Conservation (phyloP, 495 filamentous ascomycete species). For the Ramalina intermedia region DNA sequence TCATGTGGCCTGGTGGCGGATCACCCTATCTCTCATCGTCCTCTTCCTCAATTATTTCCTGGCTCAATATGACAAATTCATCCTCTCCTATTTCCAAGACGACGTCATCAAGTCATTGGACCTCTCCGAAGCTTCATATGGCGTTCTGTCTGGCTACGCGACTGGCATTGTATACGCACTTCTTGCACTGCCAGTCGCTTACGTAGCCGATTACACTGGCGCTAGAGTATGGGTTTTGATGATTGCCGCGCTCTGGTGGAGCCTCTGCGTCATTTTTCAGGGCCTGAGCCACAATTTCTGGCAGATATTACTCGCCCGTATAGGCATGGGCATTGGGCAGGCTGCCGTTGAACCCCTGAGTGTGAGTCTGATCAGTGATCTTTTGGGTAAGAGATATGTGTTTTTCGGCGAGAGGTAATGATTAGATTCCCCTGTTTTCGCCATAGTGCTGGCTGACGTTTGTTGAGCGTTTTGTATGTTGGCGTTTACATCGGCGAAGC, state of each 20-base stretch:
- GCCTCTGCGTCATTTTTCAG: constrained; percentile 21
- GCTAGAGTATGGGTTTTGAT: constrained; percentile 19
- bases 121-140: constrained; percentile 13
- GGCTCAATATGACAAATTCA: constrained; percentile 25
- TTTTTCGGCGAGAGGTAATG: constrained; percentile 18
- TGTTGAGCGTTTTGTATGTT: constrained; percentile 17
- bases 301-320: constrained; percentile 20
- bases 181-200: constrained; percentile 17
- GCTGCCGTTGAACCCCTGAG: constrained; percentile 19
- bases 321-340: constrained; percentile 22
- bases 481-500: constrained; percentile 23
- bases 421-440: neutral
- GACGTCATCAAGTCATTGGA: constrained; percentile 13
- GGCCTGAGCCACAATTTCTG: constrained; percentile 19
- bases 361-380: constrained; percentile 22
- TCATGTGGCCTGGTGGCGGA: constrained; percentile 7
- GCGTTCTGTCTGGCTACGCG: constrained; percentile 20
- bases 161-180: constrained; percentile 23
- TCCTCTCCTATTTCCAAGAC: constrained; percentile 22
- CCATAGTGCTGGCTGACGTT: neutral
- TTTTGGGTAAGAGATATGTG: constrained; percentile 17
- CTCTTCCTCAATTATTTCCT: constrained; percentile 25
- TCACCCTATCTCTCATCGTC: constrained; percentile 11
- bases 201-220: constrained; percentile 16
- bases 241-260: constrained; percentile 19